Conservation (phyloP, 192 early-diverging fungal species). For the Rhizophagus clarus region DNA sequence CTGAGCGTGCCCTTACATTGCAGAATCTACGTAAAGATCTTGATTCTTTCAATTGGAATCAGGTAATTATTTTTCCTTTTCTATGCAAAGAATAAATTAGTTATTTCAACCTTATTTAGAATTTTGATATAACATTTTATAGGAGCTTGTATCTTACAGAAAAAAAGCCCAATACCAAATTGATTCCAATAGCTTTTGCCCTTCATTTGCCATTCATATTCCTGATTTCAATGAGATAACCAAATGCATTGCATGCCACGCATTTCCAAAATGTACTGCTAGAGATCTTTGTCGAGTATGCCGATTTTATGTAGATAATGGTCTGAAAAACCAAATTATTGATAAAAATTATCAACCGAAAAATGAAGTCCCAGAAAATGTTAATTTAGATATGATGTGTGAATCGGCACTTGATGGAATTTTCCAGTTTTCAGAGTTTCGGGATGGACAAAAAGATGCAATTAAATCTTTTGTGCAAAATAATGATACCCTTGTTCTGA, state of each 20-base stretch:
- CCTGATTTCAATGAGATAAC: not conserved
- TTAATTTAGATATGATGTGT: not conserved
- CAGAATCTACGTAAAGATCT: not conserved
- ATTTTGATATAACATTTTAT: not conserved
- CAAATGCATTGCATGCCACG: not conserved
- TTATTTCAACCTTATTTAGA: not conserved
- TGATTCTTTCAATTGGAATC: not conserved
- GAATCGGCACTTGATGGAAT: not conserved
- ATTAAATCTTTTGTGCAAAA: not conserved
- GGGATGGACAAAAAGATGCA: not conserved
- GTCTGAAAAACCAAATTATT: not conserved
- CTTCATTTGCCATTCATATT: not conserved
- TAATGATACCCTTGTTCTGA: not conserved
- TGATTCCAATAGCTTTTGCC: not conserved
- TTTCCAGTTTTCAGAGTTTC: not conserved
- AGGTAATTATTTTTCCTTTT: not conserved
- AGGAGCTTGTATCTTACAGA: not conserved
- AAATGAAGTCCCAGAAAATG: not conserved
- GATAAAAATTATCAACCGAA: slow-evolving; percentile 14
- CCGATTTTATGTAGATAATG: not conserved
- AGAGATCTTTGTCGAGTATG: not conserved
- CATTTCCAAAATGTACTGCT: slow-evolving; percentile 3
- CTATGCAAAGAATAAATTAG: not conserved
- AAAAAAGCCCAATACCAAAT: not conserved
- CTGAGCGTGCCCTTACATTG: not conserved